These are phyloP conservation scores for Macrolepiota dolichaula DNA, from an alignment of 768 basidiomycete species.

Conservation along the genomic window DNA sequence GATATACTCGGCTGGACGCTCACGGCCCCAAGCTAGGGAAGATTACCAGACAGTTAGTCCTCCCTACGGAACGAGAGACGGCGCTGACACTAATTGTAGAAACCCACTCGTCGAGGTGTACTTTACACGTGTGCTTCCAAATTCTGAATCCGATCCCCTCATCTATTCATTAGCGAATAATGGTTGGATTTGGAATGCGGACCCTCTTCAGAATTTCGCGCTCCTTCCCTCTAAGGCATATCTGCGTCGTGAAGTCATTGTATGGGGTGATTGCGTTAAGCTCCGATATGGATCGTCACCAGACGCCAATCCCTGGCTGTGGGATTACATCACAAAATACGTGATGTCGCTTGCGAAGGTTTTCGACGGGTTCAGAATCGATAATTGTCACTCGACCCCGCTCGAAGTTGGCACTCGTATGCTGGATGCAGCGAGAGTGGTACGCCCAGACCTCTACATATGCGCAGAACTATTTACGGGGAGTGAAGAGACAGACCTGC, in stretches of 20 bases:
- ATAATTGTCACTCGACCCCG: slow-evolving; percentile 98
- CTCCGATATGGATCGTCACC: slow-evolving; percentile 86
- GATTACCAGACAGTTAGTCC: slow-evolving; percentile 66
- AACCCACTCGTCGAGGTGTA: slow-evolving; percentile 86
- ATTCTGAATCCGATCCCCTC: slow-evolving; percentile 38
- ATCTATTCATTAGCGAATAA: slow-evolving; percentile 91
- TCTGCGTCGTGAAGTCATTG: slow-evolving; percentile 92
- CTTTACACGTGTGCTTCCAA: slow-evolving; percentile 76
- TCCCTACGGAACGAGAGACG: not conserved
- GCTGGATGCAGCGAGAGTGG: slow-evolving; percentile 86
- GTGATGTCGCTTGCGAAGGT: slow-evolving; percentile 73
- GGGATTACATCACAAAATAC: slow-evolving; percentile 87
- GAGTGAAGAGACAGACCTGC: slow-evolving; percentile 86
- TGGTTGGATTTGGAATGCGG: slow-evolving; percentile 98
- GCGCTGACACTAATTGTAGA: slow-evolving; percentile 33
- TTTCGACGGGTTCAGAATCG: slow-evolving; percentile 96
- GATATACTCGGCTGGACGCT: slow-evolving; percentile 76
- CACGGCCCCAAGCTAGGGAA: slow-evolving; percentile 83
- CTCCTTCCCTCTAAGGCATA: slow-evolving; percentile 91
- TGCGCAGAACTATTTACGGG: slow-evolving; percentile 98
- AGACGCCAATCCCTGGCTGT: slow-evolving; percentile 88
- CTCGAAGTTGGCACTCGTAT: slow-evolving; percentile 93
- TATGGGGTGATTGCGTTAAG: slow-evolving; percentile 98
- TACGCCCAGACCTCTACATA: slow-evolving; percentile 91
- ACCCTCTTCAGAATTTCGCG: slow-evolving; percentile 94